Conservation (phyloP, 2,329 filamentous ascomycete species). For the Coniochaeta sp. region DNA sequence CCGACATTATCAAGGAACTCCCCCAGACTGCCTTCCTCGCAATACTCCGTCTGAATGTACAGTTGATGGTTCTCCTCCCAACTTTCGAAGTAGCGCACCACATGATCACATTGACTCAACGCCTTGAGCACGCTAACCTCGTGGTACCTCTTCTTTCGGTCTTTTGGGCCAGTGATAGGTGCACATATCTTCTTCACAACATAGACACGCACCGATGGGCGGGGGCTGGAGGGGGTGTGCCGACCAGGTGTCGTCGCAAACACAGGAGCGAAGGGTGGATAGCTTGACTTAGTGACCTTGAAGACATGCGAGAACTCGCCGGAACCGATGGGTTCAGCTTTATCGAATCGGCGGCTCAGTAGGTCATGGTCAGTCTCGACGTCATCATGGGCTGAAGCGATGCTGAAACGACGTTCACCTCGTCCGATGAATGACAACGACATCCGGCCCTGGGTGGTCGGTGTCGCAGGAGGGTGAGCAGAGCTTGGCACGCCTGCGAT, state of each 20-base stretch:
- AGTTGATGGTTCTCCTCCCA: conserved; percentile 84
- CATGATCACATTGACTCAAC: conserved; percentile 74
- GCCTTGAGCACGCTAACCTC: conserved; percentile 75
- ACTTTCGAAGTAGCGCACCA: conserved; percentile 73
- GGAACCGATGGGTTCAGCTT: conserved; percentile 71
- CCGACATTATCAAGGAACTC: conserved; percentile 79
- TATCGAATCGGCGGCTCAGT: conserved; percentile 69
- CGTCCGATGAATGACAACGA: conserved; percentile 44
- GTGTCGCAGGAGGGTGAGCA: conserved; percentile 65
- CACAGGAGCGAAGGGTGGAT: conserved; percentile 19
- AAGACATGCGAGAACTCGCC: conserved; percentile 95
- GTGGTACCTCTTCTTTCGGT: conserved; percentile 74
- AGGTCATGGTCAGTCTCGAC: conserved; percentile 31
- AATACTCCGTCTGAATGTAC: conserved; percentile 97
- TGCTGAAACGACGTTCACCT: conserved; percentile 29
- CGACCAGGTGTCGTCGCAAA: conserved; percentile 32
- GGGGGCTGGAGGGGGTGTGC: conserved; percentile 41
- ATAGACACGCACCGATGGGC: conserved; percentile 55
- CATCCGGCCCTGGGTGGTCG: conserved; percentile 57
- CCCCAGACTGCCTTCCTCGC: conserved; percentile 86
- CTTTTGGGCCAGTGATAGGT: conserved; percentile 67
- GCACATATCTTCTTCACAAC: conserved; percentile 91
- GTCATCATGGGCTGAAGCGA: conserved; percentile 52
- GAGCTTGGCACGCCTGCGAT: conserved; percentile 24
- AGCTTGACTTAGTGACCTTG: conserved; percentile 49